These are phyloP conservation scores for Inga leiocalycina DNA, from an alignment of 306 rosid genomes.

Conservation along the genomic window DNA sequence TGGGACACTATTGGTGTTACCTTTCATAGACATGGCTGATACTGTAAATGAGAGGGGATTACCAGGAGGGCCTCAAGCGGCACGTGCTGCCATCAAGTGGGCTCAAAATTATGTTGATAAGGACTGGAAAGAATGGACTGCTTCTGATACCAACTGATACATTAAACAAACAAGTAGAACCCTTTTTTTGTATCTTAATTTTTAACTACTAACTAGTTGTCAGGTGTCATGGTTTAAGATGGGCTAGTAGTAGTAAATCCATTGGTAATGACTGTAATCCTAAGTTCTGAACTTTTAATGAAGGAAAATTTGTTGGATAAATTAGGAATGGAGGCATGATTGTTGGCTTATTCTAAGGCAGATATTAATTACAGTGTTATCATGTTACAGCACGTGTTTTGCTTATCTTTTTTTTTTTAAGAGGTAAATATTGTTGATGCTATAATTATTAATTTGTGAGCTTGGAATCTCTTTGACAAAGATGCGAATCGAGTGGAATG, in stretches of 20 bases:
- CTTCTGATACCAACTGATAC: constrained; percentile 41
- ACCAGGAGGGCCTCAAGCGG: constrained; percentile 92
- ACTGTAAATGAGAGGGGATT: constrained; percentile 61
- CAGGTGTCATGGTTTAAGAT: constrained; percentile 27
- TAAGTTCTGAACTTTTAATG: background rate
- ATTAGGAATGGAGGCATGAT: background rate
- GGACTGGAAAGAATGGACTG: constrained; percentile 91
- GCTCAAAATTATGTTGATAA: constrained; percentile 83
- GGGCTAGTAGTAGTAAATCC: background rate
- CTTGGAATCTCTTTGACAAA: background rate
- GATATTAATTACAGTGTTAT: background rate
- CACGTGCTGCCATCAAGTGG: constrained; percentile 82
- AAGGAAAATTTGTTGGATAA: background rate
- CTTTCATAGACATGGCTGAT: constrained; percentile 89
- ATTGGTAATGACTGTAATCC: background rate
- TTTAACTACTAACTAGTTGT: background rate
- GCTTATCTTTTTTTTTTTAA: background rate
- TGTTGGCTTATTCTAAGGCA: background rate
- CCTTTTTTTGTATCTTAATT: constrained; percentile 10
- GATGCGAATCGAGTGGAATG: background rate
- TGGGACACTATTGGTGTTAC: constrained; percentile 79
- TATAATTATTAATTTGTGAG: background rate
- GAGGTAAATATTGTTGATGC: background rate
- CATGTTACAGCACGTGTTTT: background rate
- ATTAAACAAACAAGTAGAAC: background rate